Evolutionary conservation across 2,329 filamentous ascomycete genomes (phyloP), one percentile per base, ranked within the genome.

Genomic region (Cladosporium sp.): DNA sequence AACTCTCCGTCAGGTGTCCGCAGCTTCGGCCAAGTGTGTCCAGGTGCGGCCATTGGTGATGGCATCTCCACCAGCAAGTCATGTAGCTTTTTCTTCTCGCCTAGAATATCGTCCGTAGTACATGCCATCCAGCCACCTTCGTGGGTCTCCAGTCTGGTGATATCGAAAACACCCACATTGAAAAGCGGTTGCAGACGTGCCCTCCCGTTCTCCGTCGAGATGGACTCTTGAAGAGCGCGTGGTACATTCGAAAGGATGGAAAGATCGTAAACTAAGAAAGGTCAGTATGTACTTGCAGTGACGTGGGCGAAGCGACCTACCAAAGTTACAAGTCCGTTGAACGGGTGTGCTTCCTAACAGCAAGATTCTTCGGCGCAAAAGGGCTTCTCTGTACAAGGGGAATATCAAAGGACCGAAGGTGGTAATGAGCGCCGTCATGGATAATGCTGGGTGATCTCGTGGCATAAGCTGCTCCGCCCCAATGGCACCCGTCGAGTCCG

Each of bases 231-330:
- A 51, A 93, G 85, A 32, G 90, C 88, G 43, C 89, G 84, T 30
- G 95, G 93, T 51, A 98, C 89, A 71, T 93, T 96, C 53, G 93
- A 93, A 36, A 99, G 83, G 63, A 98, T 85, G n/a, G 94, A 97
- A 60, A 98, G 86, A 76, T 95, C 88, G 79, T 98, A 99, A 68
- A 98, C 95, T 94, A 68, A 21, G n/a, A 1, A 18, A 10, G 11
- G 48, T 63, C n/a, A 63, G 60, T 30, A 14, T 28, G 25, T 10
- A 30, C n/a, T 23, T n/a, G n/a, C n/a, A 46, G 39, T 21, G 39
- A 21, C 10, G 6, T 23, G 3, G 39, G n/a, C n/a, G 21, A 23
- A 46, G 8, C 39, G 28, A 13, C 32, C 7, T 46, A 63, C 60
- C 60, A 56, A 54, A 56, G n/a, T 63, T 63, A 80, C 94, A 98